Base-by-base conservation (phyloP, 169 alveolate species). In the Babesia bovis region DNA sequence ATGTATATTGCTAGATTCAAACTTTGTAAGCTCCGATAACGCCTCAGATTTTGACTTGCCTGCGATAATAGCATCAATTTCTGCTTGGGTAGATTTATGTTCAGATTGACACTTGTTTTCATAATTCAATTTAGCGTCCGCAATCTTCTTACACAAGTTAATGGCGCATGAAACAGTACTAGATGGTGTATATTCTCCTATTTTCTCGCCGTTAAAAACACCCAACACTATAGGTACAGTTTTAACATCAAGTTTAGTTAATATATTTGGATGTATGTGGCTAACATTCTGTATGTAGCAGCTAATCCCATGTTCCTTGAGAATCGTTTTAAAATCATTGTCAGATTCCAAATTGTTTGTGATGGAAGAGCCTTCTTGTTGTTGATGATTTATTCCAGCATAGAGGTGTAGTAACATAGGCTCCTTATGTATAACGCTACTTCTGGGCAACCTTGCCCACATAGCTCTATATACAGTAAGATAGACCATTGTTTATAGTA, bases 161-260 rank as follows among this genome's bases (percentile, higher is more conserved):
- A 44, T 13, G 25, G 58, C 58, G 4, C 51, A 40, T 12, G 71
- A 44, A n/a, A 17, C 19, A 0, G 35, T 66, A 12, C 67, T 47
- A 12, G 28, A 59, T 21, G 41, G 21, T 5, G 56, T 40, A 19
- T 52, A 40, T 73, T 63, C 73, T 1, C 73, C 85, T 2, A 75
- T 23, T 25, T 66, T 75, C 41, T 28, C 26, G 32, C 85, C 77
- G 10, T 47, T 25, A 28, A 4, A 44, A 25, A 75, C 26, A 25
- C 73, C 79, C 38, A 75, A 44, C 15, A 66, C 30, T 4, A 67
- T 60, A 26, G 85, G 85, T 1, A 66, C 85, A 32, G 72, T 75
- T 7, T 33, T 65, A 23, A 75, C 50, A 17, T 53, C 79, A 4
- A 75, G 56, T 36, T 53, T 51, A 21, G 67, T 61, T 23, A 75